phyloP scores from a whole-genome alignment of 2,329 filamentous ascomycete species.

The Diplodia sapinea region DNA sequence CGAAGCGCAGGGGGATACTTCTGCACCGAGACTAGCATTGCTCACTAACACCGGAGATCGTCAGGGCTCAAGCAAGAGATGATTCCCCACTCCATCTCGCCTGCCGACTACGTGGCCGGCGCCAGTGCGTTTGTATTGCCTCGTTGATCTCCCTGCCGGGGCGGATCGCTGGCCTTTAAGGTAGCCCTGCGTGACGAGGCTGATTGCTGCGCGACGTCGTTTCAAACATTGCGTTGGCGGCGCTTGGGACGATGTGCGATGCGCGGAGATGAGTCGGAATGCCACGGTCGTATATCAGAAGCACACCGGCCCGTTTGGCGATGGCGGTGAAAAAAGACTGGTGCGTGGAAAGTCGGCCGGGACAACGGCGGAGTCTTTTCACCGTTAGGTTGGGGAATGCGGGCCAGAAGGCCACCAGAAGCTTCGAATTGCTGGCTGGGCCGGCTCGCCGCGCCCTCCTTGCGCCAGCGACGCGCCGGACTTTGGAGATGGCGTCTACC shows the following conservation, averaged over 20 bases:
- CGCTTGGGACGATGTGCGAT: background rate
- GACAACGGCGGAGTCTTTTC: background rate
- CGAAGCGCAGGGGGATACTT: conserved; percentile 13
- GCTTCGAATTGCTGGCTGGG: background rate
- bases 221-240: too few relatives aligned
- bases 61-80: conserved; percentile 5
- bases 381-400: background rate
- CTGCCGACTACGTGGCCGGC: conserved; percentile 9
- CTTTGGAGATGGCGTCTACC: background rate
- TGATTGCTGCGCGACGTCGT: background rate
- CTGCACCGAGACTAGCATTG: conserved; percentile 19
- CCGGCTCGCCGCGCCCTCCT: background rate
- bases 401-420: conserved; percentile 6
- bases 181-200: background rate
- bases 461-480: background rate
- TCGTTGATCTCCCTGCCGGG: background rate
- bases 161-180: background rate
- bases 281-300: conserved; percentile 20
- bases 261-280: background rate
- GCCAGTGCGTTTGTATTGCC: background rate
- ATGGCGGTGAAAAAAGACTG: background rate
- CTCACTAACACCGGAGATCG: conserved; percentile 22
- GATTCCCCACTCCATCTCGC: background rate
- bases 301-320: background rate
- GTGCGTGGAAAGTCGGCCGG: background rate